Percentiles rank a stretch among this genome's conserved stretches.
Evolutionary conservation across 2,329 filamentous ascomycete genomes (phyloP).

Genomic region (Bipolaris oryzae): DNA sequence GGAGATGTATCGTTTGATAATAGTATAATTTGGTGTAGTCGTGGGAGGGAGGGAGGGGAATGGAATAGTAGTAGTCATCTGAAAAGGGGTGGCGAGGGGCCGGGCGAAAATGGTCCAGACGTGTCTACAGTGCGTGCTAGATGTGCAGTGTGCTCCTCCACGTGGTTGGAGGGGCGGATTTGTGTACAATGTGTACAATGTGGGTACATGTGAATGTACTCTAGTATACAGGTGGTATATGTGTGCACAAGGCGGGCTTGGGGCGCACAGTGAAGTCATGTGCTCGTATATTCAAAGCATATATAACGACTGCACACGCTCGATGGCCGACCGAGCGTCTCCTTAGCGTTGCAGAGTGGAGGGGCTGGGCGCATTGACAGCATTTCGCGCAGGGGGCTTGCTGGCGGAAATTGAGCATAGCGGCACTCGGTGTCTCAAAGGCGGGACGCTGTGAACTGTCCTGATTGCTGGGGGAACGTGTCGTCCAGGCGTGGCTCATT

Average conservation of each 20-base stretch:
- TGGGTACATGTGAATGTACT: no score
- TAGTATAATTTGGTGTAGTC: neutral
- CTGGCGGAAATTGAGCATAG: slow-evolving; percentile 18
- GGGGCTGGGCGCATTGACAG: slow-evolving; percentile 12
- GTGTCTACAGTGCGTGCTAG: no score
- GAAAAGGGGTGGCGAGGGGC: no score
- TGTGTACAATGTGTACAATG: no score
- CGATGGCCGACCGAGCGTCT: no score
- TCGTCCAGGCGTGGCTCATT: neutral
- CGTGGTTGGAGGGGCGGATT: no score
- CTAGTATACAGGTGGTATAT: neutral
- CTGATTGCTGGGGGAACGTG: slow-evolving; percentile 4
- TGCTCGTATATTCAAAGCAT: neutral
- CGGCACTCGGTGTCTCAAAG: slow-evolving; percentile 15
- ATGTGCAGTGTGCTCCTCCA: no score
- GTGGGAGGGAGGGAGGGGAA: no score
- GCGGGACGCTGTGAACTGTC: slow-evolving; percentile 13
- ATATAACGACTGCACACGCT: neutral
- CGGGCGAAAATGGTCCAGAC: no score
- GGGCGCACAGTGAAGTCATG: neutral
- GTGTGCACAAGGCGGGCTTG: neutral
- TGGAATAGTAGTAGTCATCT: no score
- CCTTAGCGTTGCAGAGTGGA: neutral
- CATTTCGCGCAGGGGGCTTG: slow-evolving; percentile 2
- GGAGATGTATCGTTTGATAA: neutral